Percentiles rank a stretch among this genome's conserved stretches.
These are phyloP conservation scores for Uromyces viciae-fabae DNA, from an alignment of 1,284 basidiomycete genomes.

Conservation along the genomic window DNA sequence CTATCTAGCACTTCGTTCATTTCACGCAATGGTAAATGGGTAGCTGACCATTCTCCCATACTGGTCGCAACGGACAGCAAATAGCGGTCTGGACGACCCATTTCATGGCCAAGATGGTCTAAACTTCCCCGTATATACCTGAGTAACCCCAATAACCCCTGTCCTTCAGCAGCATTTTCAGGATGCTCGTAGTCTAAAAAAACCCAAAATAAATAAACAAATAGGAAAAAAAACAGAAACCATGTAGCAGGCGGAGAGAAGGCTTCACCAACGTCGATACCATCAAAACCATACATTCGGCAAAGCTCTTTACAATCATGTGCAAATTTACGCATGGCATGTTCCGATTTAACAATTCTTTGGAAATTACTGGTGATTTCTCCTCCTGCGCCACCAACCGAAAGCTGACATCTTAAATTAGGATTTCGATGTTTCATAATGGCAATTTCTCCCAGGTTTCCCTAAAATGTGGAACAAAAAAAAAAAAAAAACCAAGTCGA, in stretches of 20 bases:
- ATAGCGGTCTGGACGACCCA: conserved; percentile 27
- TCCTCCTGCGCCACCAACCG: conserved; percentile 34
- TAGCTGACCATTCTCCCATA: conserved; percentile 43
- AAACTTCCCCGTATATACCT: conserved; percentile 18
- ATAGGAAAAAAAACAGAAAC: neutral
- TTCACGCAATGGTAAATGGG: conserved; percentile 37
- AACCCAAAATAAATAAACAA: neutral
- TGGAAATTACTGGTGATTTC: conserved; percentile 37
- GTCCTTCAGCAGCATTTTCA: conserved; percentile 31
- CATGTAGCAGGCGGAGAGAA: neutral
- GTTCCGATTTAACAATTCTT: conserved; percentile 19
- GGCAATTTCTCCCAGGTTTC: conserved; percentile 40
- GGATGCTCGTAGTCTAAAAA: conserved; percentile 42
- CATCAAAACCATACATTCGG: conserved; percentile 42
- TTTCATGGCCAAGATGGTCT: conserved; percentile 24
- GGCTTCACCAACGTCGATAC: conserved; percentile 42
- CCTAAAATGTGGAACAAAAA: neutral
- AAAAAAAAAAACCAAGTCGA: no score
- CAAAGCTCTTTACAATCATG: conserved; percentile 28
- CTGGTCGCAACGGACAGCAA: conserved; percentile 35
- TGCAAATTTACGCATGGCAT: conserved; percentile 37
- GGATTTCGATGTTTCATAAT: conserved; percentile 41
- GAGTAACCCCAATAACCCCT: conserved; percentile 29
- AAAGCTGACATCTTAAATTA: conserved; percentile 41
- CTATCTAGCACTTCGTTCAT: conserved; percentile 42